Evolutionary conservation across 202 grass and related monocot species (phyloP), one percentile per base, ranked within the genome.

Genomic region (Cymbopogon flexuosus): DNA sequence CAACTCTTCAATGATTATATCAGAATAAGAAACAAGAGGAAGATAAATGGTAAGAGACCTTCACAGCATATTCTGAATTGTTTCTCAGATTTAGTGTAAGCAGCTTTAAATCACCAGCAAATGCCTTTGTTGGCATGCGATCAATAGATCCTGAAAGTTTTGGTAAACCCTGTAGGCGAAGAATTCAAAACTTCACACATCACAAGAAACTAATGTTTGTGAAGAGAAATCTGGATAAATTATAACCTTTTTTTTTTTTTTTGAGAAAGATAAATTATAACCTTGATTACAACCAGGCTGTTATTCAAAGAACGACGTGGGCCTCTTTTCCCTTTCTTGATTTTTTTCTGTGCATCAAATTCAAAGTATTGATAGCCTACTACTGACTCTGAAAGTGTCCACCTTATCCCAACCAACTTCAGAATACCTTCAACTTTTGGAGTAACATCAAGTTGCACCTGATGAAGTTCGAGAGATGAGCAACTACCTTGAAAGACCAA

Each of bases 371-470:
- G 90, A 76, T 96, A 99, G 23, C 96, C 96, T 49, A 99, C 83
- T 46, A 99, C 88, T 63, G 87, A 90, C 86, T 99, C 83, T 86
- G 96, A 99, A 49, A 99, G 77, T 14, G 80, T 96, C 96, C 96
- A 99, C 75, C 83, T 91, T 77, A 99, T 84, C 67, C 92, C 96
- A 85, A 82, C 85, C 78, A 99, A 87, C 88, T 93, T 96, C 77
- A 99, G 79, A 69, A 99, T 46, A 81, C 96, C 96, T 86, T 96
- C 87, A 61, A 91, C 85, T 83, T 93, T 95, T 56, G 96, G 96
- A 78, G 80, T 93, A 71, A 99, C 96, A 89, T 91, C 87, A 83
- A 99, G 90, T 91, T 99, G 90, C 73, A 95, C 75, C 96, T 99
- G 79, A 63, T 79, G 85, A 65, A 83, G 59, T 72, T 70, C 19